phyloP scores from a whole-genome alignment of 805 yeast species.

The Candida succiphila region DNA sequence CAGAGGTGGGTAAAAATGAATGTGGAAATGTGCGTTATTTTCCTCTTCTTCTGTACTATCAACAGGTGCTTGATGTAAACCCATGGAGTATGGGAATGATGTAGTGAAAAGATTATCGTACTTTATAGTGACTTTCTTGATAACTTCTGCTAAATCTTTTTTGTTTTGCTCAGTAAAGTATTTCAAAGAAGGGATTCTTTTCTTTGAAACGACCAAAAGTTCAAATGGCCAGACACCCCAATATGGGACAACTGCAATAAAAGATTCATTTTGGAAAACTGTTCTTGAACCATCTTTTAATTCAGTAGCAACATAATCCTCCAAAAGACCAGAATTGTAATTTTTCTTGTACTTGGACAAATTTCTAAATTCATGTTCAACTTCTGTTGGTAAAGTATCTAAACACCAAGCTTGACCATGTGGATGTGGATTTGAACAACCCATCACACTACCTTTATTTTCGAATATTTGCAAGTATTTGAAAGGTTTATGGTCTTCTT shows the following conservation, averaged over 20 bases:
- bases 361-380: conserved; percentile 43
- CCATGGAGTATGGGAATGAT: conserved; percentile 75
- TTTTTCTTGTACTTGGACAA: conserved; percentile 36
- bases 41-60: conserved; percentile 32
- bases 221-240: conserved; percentile 86
- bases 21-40: conserved; percentile 47
- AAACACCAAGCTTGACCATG: conserved; percentile 80
- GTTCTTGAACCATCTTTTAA: conserved; percentile 38
- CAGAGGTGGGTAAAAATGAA: conserved; percentile 75
- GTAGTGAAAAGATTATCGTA: conserved; percentile 66
- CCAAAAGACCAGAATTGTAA: conserved; percentile 40
- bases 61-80: conserved; percentile 67
- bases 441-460: conserved; percentile 74
- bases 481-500: conserved; percentile 28
- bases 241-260: conserved; percentile 62
- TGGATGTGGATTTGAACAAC: conserved; percentile 76
- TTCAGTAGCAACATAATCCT: conserved; percentile 53
- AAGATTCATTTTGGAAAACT: conserved; percentile 50
- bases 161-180: conserved; percentile 38
- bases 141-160: conserved; percentile 43
- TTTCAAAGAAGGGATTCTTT: conserved; percentile 38
- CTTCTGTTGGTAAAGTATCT: conserved; percentile 56
- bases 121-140: conserved; percentile 45
- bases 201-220: conserved; percentile 50
- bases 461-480: conserved; percentile 65